Percentiles rank a stretch among this genome's conserved stretches.
Conservation (phyloP, 306 rosid species). For the Acmispon strigosus region DNA sequence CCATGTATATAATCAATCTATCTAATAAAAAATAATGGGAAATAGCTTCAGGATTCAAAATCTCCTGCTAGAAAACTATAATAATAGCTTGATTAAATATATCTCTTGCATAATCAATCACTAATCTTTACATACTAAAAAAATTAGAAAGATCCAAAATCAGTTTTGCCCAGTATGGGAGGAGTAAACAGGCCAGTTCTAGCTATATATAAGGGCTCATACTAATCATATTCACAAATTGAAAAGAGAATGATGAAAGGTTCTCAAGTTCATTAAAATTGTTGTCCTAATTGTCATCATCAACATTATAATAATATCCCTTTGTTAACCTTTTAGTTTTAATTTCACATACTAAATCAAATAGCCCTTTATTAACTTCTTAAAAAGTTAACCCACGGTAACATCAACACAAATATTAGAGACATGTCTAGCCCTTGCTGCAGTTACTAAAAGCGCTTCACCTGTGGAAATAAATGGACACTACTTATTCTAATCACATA, state of each 20-base stretch:
- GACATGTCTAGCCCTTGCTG: too few relatives aligned
- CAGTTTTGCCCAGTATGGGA: not conserved
- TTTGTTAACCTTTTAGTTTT: too few relatives aligned
- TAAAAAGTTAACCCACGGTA: too few relatives aligned
- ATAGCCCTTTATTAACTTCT: too few relatives aligned
- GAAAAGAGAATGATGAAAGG: not conserved
- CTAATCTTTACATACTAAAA: not conserved
- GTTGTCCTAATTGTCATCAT: not conserved
- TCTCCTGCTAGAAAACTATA: not conserved
- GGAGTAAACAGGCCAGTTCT: not conserved
- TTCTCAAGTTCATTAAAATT: not conserved
- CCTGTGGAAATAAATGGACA: too few relatives aligned
- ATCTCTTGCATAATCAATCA: not conserved
- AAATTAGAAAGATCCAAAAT: not conserved
- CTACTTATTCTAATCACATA: too few relatives aligned
- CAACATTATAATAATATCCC: not conserved
- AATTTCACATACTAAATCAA: too few relatives aligned
- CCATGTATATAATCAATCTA: not conserved
- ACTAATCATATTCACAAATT: not conserved
- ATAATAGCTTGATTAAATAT: not conserved
- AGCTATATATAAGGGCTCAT: not conserved
- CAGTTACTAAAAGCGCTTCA: too few relatives aligned
- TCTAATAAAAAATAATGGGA: not conserved
- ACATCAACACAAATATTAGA: too few relatives aligned
- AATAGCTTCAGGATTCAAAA: constrained; percentile 7